Base-by-base conservation (phyloP, 306 rosid genomes). In the Prunus kanzakura region DNA sequence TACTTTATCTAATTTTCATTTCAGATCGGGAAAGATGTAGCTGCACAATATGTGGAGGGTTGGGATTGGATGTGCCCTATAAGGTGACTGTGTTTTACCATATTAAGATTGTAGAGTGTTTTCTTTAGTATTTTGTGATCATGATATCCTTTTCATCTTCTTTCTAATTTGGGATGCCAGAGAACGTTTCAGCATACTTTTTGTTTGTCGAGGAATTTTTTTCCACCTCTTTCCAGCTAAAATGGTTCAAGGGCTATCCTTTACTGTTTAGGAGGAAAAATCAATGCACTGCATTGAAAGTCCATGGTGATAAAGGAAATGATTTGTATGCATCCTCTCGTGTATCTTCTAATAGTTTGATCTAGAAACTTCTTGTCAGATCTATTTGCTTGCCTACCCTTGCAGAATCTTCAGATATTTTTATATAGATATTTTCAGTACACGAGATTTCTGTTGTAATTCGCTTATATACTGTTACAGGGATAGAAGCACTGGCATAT, bases 41-140 rank as follows among this genome's bases (percentile, higher is more conserved):
- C 97, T 57, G 72, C 98, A 43, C 98, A 94, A 51, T 94, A 94
- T 75, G 97, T 91, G 64, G 86, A 94, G 83, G 98, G 98, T 60
- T 94, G 98, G 98, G 97, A 94, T 81, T 91, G 97, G 98, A 91
- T 94, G 71, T 83, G 91, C 85, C 97, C 98, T 77, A 94, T 94
- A 87, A 94, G 98, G 98, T 94, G 87, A 88, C 77, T 76, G 67
- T 69, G 52, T 73, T 46, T 76, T 66, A 55, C 46, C 8, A 5
- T 20, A 45, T 20, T 69, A 69, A 49, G 49, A 72, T 76, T 69
- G 52, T 35, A 27, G 27, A 45, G 55, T 74, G 80, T 64, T 49
- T 25, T 69, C 11, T 23, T 71, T 81, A 7, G 25, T 18, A 25
- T 29, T 4, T 56, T 62, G 30, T 63, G 41, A 2, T 30, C 27